A percentile compares a stretch with the other conserved stretches of the same genome.
Evolutionary conservation across 2,329 filamentous ascomycete genomes (phyloP).

Genomic region (Drechslera avenae): DNA sequence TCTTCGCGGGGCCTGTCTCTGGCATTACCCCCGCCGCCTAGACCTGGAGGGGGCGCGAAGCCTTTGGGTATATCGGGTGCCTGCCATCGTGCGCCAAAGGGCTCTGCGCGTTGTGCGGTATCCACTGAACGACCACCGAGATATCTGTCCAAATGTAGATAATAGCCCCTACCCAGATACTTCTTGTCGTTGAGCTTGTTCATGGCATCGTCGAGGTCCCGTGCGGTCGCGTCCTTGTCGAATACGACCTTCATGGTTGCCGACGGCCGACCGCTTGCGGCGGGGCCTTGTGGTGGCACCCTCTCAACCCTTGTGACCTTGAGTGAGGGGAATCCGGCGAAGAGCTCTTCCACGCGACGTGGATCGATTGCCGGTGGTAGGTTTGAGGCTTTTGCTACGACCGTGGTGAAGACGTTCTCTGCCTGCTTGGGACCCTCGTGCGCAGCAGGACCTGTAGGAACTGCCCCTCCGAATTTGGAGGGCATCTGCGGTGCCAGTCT

Average conservation of each 20-base stretch:
- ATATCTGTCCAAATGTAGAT: constrained; percentile 43
- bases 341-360: constrained; percentile 35
- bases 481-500: constrained; percentile 22
- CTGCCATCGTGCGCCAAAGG: constrained; percentile 41
- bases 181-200: constrained; percentile 42
- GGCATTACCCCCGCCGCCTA: constrained; percentile 26
- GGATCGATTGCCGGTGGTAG: constrained; percentile 36
- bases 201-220: constrained; percentile 40
- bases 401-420: constrained; percentile 36
- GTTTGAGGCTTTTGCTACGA: constrained; percentile 42
- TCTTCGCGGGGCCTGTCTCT: constrained; percentile 31
- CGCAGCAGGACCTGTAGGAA: constrained; percentile 19
- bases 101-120: constrained; percentile 30
- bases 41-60: constrained; percentile 36
- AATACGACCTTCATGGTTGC: constrained; percentile 42
- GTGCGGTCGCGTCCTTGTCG: constrained; percentile 35
- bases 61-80: constrained; percentile 37
- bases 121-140: constrained; percentile 30
- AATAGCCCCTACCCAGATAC: constrained; percentile 42
- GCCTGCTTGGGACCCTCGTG: constrained; percentile 22
- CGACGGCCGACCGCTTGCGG: constrained; percentile 28
- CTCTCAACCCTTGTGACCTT: constrained; percentile 42
- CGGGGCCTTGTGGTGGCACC: constrained; percentile 27
- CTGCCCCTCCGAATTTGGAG: constrained; percentile 22
- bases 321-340: constrained; percentile 37